Evolutionary conservation across 495 filamentous ascomycete genomes (phyloP).

Genomic region (Penicillium herquei): DNA sequence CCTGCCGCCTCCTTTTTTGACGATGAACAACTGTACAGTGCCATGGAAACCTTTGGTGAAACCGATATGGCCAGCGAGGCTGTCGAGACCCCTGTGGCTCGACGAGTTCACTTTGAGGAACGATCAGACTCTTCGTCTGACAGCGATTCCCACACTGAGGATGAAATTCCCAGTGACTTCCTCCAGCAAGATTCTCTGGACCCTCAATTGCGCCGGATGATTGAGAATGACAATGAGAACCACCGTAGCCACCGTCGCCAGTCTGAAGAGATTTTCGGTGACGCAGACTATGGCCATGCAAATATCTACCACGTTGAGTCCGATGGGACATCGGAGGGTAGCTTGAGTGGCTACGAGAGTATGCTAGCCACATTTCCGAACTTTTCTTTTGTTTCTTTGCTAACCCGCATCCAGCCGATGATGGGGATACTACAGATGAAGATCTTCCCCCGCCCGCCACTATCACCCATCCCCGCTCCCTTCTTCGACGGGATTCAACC

Average conservation of each 20-base stretch:
- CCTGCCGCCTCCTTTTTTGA: conserved; percentile 50
- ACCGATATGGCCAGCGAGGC: conserved; percentile 46
- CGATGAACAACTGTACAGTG: conserved; percentile 49
- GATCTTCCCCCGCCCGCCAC: conserved; percentile 60
- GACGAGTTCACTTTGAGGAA: conserved; percentile 52
- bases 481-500: conserved; percentile 54
- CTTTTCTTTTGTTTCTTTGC: conserved; percentile 31
- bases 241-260: conserved; percentile 41
- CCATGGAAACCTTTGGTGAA: conserved; percentile 46
- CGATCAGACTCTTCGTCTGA: conserved; percentile 52
- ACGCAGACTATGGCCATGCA: conserved; percentile 44
- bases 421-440: conserved; percentile 83
- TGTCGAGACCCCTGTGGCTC: conserved; percentile 39
- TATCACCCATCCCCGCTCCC: conserved; percentile 54
- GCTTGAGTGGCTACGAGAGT: conserved; percentile 80
- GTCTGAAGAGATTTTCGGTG: conserved; percentile 45
- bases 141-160: conserved; percentile 50
- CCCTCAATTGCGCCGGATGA: conserved; percentile 64
- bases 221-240: conserved; percentile 57
- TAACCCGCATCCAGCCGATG: conserved; percentile 66
- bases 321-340: conserved; percentile 53
- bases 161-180: conserved; percentile 69
- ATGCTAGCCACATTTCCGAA: conserved; percentile 24
- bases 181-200: conserved; percentile 69
- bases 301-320: conserved; percentile 53